Conservation (phyloP, 129 eudicot genomes). For the Centrapalus pauciflorus region DNA sequence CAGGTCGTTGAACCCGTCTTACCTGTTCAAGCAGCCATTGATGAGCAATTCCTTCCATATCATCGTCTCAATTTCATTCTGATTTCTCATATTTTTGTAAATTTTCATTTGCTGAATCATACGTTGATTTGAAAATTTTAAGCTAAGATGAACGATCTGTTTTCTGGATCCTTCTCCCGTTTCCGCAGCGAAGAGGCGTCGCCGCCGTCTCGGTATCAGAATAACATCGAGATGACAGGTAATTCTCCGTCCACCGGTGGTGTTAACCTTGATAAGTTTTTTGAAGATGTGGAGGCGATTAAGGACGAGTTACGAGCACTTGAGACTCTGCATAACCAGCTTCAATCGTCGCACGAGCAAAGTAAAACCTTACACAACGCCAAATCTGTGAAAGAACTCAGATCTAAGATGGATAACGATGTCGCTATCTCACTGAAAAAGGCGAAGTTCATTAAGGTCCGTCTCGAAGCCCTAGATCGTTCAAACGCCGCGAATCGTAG, state of each 20-base stretch:
- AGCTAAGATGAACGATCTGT: conserved; percentile 61
- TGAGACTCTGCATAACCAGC: conserved; percentile 46
- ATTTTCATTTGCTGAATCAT: neutral
- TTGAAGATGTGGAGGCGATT: conserved; percentile 66
- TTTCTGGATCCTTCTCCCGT: conserved; percentile 67
- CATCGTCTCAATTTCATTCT: neutral
- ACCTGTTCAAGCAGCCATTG: conserved; percentile 3
- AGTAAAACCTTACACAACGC: conserved; percentile 77
- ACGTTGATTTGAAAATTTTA: neutral
- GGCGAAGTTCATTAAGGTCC: conserved; percentile 61
- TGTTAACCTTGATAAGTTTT: conserved; percentile 66
- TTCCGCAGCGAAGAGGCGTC: conserved; percentile 46
- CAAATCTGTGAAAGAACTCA: conserved; percentile 47
- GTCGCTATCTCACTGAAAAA: conserved; percentile 54
- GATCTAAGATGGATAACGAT: conserved; percentile 67
- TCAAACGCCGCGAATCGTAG: conserved; percentile 71
- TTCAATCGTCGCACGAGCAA: conserved; percentile 55
- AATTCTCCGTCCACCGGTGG: conserved; percentile 25
- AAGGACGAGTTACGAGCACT: conserved; percentile 60
- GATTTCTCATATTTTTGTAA: neutral
- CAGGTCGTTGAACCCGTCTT: neutral
- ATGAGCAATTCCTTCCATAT: neutral
- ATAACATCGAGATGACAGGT: conserved; percentile 43
- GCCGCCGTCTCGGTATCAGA: conserved; percentile 24
- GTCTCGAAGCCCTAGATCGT: conserved; percentile 62